Evolutionary conservation across 2,329 filamentous ascomycete genomes (phyloP).

Genomic region (Claviceps monticola): DNA sequence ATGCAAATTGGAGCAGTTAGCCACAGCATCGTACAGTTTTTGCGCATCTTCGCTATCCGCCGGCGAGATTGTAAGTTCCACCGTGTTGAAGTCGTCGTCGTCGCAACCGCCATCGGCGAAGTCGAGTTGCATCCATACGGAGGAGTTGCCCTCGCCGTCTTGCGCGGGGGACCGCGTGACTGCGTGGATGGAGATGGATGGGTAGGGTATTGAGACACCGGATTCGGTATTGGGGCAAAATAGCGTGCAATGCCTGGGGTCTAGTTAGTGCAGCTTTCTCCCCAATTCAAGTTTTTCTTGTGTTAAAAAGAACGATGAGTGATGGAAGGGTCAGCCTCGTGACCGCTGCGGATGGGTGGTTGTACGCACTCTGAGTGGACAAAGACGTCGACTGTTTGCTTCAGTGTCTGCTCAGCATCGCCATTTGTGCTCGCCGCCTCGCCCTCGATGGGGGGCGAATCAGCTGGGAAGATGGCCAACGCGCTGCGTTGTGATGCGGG

Average conservation of each 20-base stretch:
- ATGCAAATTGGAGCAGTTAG: constrained; percentile 61
- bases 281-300: no score
- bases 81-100: constrained; percentile 50
- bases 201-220: constrained; percentile 60
- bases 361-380: constrained; percentile 39
- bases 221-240: constrained; percentile 43
- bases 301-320: no score
- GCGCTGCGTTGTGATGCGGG: constrained; percentile 38
- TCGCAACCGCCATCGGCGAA: constrained; percentile 43
- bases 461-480: constrained; percentile 39
- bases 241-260: constrained; percentile 36
- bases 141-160: constrained; percentile 25
- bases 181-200: constrained; percentile 60
- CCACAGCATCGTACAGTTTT: constrained; percentile 54
- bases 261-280: neutral
- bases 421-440: constrained; percentile 15
- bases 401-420: constrained; percentile 21
- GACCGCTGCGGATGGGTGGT: no score
- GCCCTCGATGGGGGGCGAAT: constrained; percentile 17
- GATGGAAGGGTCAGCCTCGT: neutral
- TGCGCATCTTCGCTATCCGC: constrained; percentile 15
- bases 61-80: constrained; percentile 56
- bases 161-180: constrained; percentile 42
- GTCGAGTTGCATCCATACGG: constrained; percentile 56
- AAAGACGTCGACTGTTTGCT: constrained; percentile 41